Conservation (phyloP, 768 basidiomycete species). For the Leccinum truebloodii region DNA sequence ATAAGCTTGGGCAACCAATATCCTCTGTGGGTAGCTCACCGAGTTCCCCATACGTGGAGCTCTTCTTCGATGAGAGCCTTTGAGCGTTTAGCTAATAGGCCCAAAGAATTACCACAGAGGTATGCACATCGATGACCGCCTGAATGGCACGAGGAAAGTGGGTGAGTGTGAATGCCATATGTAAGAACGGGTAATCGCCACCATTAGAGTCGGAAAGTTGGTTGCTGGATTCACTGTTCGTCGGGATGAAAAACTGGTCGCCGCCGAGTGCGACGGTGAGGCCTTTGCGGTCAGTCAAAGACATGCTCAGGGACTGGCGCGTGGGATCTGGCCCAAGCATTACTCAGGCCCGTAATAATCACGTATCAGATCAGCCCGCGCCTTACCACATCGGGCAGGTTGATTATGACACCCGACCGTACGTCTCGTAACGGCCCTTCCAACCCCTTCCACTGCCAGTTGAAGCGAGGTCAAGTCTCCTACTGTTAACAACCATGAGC, state of each 20-base stretch:
- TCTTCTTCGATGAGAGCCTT: slow-evolving; percentile 77
- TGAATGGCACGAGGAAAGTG: slow-evolving; percentile 17
- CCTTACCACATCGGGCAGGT: slow-evolving; percentile 16
- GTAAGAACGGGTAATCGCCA: slow-evolving; percentile 25
- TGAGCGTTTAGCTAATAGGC: slow-evolving; percentile 75
- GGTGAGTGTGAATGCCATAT: slow-evolving; percentile 12
- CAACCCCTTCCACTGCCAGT: neutral
- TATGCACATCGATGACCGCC: slow-evolving; percentile 68
- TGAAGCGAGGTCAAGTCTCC: neutral
- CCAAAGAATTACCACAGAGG: slow-evolving; percentile 95
- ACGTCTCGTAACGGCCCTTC: neutral
- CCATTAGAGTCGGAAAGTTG: slow-evolving; percentile 39
- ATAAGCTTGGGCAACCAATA: slow-evolving; percentile 10
- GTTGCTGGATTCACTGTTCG: slow-evolving; percentile 51
- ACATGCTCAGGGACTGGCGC: slow-evolving; percentile 14
- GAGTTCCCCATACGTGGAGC: slow-evolving; percentile 77
- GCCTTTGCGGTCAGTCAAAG: slow-evolving; percentile 17
- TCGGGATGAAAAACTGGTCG: slow-evolving; percentile 58
- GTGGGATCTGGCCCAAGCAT: slow-evolving; percentile 1
- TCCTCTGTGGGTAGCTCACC: slow-evolving; percentile 40
- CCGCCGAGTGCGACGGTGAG: slow-evolving; percentile 40
- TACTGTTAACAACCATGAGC: slow-evolving; percentile 16
- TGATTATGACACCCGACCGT: neutral
- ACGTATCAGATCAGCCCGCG: slow-evolving; percentile 18
- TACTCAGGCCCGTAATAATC: slow-evolving; percentile 5